These are phyloP conservation scores for Oryza coarctata DNA, from an alignment of 176 grass and related monocot species.

Conservation along the genomic window DNA sequence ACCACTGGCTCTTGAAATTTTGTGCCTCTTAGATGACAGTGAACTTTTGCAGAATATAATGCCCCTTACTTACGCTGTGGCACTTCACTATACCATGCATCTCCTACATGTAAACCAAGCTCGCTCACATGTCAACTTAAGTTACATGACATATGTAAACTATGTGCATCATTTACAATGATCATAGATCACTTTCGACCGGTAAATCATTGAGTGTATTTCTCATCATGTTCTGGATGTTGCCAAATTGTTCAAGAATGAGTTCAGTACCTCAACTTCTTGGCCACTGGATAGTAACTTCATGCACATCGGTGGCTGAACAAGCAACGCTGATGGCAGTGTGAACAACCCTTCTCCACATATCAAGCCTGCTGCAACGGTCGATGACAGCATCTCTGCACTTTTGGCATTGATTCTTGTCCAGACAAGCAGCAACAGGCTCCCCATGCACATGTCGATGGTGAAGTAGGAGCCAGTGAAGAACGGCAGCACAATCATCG, in stretches of 20 bases:
- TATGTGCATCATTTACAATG: background rate
- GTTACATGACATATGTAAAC: background rate
- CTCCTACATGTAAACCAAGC: background rate
- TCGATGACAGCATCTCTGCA: constrained; percentile 18
- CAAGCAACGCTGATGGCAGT: constrained; percentile 27
- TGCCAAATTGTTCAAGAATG: constrained; percentile 19
- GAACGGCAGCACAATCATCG: constrained; percentile 41
- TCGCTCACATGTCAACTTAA: background rate
- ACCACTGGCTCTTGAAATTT: no score
- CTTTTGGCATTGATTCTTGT: constrained; percentile 6
- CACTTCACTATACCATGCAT: background rate
- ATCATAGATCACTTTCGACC: background rate
- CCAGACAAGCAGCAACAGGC: constrained; percentile 19
- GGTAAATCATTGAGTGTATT: background rate
- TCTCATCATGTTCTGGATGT: constrained; percentile 3
- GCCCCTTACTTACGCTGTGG: background rate
- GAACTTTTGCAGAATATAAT: background rate
- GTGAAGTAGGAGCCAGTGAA: constrained; percentile 11
- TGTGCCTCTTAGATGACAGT: background rate
- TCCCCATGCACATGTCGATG: constrained; percentile 36
- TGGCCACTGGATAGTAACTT: constrained; percentile 40
- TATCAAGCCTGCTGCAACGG: constrained; percentile 45
- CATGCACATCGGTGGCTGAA: constrained; percentile 60
- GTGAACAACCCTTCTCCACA: constrained; percentile 46
- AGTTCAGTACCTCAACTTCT: constrained; percentile 2